These are phyloP conservation scores for Sporisorium exsertum DNA, from an alignment of 1,284 basidiomycete genomes.

Conservation along the genomic window DNA sequence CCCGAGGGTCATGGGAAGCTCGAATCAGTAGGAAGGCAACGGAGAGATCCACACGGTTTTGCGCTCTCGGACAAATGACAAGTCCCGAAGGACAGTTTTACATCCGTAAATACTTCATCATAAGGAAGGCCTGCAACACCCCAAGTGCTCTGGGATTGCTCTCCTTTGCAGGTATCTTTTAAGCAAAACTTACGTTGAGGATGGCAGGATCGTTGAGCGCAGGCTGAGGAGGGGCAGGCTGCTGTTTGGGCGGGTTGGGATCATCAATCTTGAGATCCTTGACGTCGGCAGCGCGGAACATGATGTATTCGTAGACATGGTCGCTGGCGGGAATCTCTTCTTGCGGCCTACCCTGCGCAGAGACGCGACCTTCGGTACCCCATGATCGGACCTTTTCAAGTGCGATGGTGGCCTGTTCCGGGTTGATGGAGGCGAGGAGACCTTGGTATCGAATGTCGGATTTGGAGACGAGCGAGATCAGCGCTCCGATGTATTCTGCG, in stretches of 20 bases:
- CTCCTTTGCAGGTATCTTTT: background rate
- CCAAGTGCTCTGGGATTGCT: slow-evolving; percentile 1
- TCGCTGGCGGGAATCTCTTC: slow-evolving; percentile 69
- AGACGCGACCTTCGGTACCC: slow-evolving; percentile 83
- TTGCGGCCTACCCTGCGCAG: slow-evolving; percentile 71
- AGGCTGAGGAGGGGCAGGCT: slow-evolving; percentile 35
- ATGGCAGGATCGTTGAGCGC: slow-evolving; percentile 62
- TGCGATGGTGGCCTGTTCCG: slow-evolving; percentile 83
- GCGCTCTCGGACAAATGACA: slow-evolving; percentile 77
- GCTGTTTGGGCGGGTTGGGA: slow-evolving; percentile 57
- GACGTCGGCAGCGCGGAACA: slow-evolving; percentile 70
- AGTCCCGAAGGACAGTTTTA: slow-evolving; percentile 73
- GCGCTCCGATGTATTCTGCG: slow-evolving; percentile 67
- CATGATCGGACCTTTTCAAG: slow-evolving; percentile 88
- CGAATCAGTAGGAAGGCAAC: slow-evolving; percentile 80
- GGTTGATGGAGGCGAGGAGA: slow-evolving; percentile 85
- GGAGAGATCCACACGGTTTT: slow-evolving; percentile 78
- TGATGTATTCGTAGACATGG: slow-evolving; percentile 73
- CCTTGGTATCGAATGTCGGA: slow-evolving; percentile 90
- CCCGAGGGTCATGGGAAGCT: background rate
- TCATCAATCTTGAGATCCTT: slow-evolving; percentile 70
- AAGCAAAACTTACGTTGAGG: slow-evolving; percentile 54
- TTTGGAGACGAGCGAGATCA: slow-evolving; percentile 86
- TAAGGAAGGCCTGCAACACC: background rate
- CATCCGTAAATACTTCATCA: slow-evolving; percentile 75